These are phyloP conservation scores for Penicillium canariense DNA, from an alignment of 495 filamentous ascomycete species.

Conservation along the genomic window DNA sequence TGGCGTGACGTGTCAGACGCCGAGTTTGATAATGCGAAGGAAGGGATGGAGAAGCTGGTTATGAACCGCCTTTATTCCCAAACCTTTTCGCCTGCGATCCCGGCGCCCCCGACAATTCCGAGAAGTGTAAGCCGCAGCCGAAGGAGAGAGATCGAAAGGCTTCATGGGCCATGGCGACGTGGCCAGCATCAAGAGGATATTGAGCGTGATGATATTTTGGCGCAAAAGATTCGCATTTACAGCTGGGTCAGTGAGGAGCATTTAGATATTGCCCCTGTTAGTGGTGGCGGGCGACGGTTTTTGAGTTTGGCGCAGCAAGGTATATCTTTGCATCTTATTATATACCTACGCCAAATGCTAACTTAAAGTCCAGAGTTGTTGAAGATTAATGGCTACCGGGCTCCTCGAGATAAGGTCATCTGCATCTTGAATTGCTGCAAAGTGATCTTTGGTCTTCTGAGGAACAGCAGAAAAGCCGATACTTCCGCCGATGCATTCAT, in stretches of 20 bases:
- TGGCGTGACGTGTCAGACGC: conserved; percentile 95
- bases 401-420: conserved; percentile 96
- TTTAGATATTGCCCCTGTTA: conserved; percentile 87
- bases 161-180: conserved; percentile 74
- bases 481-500: conserved; percentile 96
- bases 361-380: conserved; percentile 61
- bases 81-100: conserved; percentile 93
- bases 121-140: conserved; percentile 61
- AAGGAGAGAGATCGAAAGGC: conserved; percentile 63
- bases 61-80: conserved; percentile 98
- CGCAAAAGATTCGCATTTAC: conserved; percentile 96
- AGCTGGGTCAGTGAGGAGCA: conserved; percentile 93
- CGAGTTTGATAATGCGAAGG: conserved; percentile 96
- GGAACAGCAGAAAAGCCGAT: conserved; percentile 81
- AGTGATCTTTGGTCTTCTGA: conserved; percentile 96
- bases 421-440: conserved; percentile 99
- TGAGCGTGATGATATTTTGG: conserved; percentile 89
- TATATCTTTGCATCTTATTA: conserved; percentile 29
- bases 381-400: conserved; percentile 94
- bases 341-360: conserved; percentile 19
- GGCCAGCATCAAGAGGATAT: conserved; percentile 99
- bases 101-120: conserved; percentile 70
- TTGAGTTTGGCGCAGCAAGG: conserved; percentile 86
- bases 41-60: conserved; percentile 99
- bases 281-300: conserved; percentile 80